Evolutionary conservation across 495 filamentous ascomycete species (phyloP).

Genomic region (Sphaerosporella brunnea): DNA sequence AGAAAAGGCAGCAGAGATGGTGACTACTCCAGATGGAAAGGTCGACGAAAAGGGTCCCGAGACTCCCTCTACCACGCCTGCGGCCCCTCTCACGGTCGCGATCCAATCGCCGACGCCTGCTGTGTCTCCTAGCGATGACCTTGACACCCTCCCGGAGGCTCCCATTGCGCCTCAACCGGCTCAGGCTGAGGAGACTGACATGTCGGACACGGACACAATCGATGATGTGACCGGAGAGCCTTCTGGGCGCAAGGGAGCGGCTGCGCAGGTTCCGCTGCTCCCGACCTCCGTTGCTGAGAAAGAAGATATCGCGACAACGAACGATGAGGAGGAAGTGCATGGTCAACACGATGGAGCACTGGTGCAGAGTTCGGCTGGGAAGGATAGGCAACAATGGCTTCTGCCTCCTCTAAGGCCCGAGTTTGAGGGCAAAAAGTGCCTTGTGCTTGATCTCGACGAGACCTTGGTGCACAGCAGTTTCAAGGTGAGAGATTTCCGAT

Average conservation of each 20-base stretch:
- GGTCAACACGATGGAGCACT: conserved; percentile 3
- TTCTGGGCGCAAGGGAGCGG: not conserved
- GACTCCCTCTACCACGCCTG: not conserved
- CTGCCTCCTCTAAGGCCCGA: conserved; percentile 60
- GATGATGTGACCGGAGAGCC: conserved; percentile 7
- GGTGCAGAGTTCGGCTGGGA: conserved; percentile 10
- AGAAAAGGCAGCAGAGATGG: not conserved
- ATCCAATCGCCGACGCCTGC: conserved; percentile 22
- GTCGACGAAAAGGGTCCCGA: not conserved
- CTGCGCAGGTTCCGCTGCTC: not conserved
- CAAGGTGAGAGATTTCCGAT: conserved; percentile 45
- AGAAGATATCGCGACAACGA: not conserved
- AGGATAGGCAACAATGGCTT: conserved; percentile 40
- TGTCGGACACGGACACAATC: conserved; percentile 13
- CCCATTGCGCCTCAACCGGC: conserved; percentile 1
- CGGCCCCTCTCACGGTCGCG: conserved; percentile 10
- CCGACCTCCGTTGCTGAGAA: not conserved
- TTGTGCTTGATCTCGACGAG: conserved; percentile 92
- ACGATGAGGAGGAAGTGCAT: conserved; percentile 10
- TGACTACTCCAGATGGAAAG: not conserved
- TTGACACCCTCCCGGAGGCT: conserved; percentile 7
- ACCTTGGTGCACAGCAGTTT: conserved; percentile 99
- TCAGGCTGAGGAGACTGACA: conserved; percentile 16
- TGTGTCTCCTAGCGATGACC: conserved; percentile 8
- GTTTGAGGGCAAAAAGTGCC: conserved; percentile 72